phyloP scores from a whole-genome alignment of 768 basidiomycete genomes.

The Botryobasidium botryosum region DNA sequence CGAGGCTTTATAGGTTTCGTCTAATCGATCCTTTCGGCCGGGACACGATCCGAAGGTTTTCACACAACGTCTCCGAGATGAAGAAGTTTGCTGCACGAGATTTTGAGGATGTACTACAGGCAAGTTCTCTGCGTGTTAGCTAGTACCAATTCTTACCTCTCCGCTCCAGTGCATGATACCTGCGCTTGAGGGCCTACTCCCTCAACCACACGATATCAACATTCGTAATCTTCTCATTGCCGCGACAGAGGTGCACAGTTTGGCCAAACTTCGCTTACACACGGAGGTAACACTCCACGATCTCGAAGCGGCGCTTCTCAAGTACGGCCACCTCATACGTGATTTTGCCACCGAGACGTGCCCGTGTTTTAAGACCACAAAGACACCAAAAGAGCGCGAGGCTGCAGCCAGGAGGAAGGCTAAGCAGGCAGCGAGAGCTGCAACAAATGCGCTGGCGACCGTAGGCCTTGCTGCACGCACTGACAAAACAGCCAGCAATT shows the following conservation, averaged over 20 bases:
- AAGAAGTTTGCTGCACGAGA: slow-evolving; percentile 12
- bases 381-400: slow-evolving; percentile 21
- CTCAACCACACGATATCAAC: slow-evolving; percentile 13
- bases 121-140: neutral
- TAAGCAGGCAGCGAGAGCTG: too few species aligned
- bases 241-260: slow-evolving; percentile 2
- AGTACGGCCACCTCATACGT: slow-evolving; percentile 12
- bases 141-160: too few species aligned
- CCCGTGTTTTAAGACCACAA: slow-evolving; percentile 15
- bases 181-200: slow-evolving; percentile 25
- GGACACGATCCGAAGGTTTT: slow-evolving; percentile 2
- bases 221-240: neutral
- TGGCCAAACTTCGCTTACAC: slow-evolving; percentile 9
- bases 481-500: too few species aligned
- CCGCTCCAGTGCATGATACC: slow-evolving; percentile 15
- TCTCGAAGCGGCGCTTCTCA: slow-evolving; percentile 15
- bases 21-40: neutral
- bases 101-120: slow-evolving; percentile 19
- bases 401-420: neutral
- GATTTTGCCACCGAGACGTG: slow-evolving; percentile 17
- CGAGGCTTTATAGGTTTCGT: neutral
- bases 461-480: too few species aligned
- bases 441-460: too few species aligned
- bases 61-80: slow-evolving; percentile 4
- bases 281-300: neutral